Evolutionary conservation across 495 filamentous ascomycete genomes (phyloP).

Genomic region (Neurospora sp.): DNA sequence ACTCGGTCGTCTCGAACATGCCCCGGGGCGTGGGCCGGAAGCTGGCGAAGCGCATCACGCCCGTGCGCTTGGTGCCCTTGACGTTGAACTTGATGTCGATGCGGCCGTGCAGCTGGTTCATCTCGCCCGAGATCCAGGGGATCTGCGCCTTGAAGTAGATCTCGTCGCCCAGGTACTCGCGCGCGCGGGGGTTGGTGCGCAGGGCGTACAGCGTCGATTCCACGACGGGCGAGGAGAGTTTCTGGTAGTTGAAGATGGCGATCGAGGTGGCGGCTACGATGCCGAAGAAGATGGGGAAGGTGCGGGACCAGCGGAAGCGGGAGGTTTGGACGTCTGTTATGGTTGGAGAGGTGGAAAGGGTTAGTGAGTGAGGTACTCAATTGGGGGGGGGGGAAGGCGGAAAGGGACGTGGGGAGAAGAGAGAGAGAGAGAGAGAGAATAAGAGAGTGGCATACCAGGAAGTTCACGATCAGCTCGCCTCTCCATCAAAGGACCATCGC

Average conservation of each 20-base stretch:
- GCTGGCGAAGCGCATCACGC: constrained; percentile 74
- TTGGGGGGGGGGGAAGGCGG: not conserved
- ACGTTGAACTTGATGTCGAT: constrained; percentile 85
- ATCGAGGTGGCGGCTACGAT: constrained; percentile 56
- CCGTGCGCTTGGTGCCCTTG: constrained; percentile 64
- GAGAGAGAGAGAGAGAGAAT: not conserved
- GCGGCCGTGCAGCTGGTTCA: constrained; percentile 87
- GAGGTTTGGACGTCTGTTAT: constrained; percentile 17
- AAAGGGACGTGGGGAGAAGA: not conserved
- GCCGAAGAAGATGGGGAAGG: constrained; percentile 44
- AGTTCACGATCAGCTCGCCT: constrained; percentile 74
- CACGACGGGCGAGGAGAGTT: constrained; percentile 71
- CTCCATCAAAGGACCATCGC: constrained; percentile 64
- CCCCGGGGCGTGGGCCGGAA: constrained; percentile 62
- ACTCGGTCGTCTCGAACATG: constrained; percentile 64
- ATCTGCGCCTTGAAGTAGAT: constrained; percentile 83
- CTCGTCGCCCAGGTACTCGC: constrained; percentile 74
- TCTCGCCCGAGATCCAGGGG: constrained; percentile 85
- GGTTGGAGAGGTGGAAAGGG: not conserved
- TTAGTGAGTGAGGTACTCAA: not conserved
- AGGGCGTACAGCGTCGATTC: constrained; percentile 81
- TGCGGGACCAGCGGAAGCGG: constrained; percentile 35
- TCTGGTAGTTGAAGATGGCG: constrained; percentile 98
- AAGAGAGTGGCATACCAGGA: constrained; percentile 35
- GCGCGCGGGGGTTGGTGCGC: constrained; percentile 63